Evolutionary conservation across 1,284 basidiomycete species (phyloP).

Genomic region (Puccinia sorghi): DNA sequence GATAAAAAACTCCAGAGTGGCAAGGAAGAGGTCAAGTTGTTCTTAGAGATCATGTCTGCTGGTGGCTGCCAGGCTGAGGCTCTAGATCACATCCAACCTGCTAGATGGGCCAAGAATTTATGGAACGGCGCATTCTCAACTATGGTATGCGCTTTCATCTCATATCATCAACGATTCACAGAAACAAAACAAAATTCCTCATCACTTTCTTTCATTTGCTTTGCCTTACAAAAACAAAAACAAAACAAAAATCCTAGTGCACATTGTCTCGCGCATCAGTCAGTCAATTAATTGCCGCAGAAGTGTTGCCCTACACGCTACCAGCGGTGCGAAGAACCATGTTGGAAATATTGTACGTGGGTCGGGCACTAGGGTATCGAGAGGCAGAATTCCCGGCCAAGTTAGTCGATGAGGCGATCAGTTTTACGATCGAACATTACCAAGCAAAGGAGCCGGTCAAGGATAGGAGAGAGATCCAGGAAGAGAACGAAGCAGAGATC

Average conservation of each 20-base stretch:
- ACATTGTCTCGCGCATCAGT: constrained; percentile 61
- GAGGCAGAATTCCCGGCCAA: constrained; percentile 37
- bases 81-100: constrained; percentile 60
- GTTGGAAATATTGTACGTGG: constrained; percentile 60
- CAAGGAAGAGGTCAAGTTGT: constrained; percentile 54
- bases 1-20: constrained; percentile 53
- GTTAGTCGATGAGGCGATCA: constrained; percentile 42
- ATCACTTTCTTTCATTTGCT: not conserved
- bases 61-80: constrained; percentile 59
- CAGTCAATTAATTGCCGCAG: constrained; percentile 57
- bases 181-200: not conserved
- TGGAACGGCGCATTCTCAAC: constrained; percentile 58
- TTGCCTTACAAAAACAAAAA: not conserved
- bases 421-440: constrained; percentile 30
- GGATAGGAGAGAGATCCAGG: too few species aligned
- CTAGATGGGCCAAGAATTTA: constrained; percentile 62
- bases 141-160: constrained; percentile 46
- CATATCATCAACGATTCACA: not conserved
- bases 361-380: constrained; percentile 55
- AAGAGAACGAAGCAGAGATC: not conserved
- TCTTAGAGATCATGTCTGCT: constrained; percentile 58
- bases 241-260: constrained; percentile 52
- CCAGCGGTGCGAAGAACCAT: constrained; percentile 59
- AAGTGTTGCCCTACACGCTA: constrained; percentile 58
- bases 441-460: constrained; percentile 2